Conservation (phyloP, 352 stramenopile species). For the Phytophthora kernoviae region DNA sequence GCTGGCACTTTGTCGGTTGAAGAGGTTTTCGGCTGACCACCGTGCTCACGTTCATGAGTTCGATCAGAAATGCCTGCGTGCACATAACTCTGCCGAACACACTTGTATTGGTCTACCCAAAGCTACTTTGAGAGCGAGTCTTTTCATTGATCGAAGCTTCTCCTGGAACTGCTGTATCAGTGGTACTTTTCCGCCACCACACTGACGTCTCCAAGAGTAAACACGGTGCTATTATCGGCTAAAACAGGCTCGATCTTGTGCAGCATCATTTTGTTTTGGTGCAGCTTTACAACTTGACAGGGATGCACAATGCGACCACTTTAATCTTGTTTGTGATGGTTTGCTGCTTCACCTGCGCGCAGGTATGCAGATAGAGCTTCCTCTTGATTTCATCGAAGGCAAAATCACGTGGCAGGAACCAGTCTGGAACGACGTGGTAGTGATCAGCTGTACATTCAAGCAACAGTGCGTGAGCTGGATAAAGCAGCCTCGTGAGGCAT, state of each 20-base stretch:
- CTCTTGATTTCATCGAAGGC: constrained; percentile 90
- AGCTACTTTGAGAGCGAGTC: constrained; percentile 18
- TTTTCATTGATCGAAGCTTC: constrained; percentile 6
- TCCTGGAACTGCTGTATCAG: constrained; percentile 10
- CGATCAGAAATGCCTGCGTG: constrained; percentile 63
- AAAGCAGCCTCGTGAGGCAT: constrained; percentile 79
- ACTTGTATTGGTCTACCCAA: constrained; percentile 57
- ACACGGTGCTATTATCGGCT: constrained; percentile 37
- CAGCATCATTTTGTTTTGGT: constrained; percentile 69
- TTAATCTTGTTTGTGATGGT: constrained; percentile 81
- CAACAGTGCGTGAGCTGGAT: constrained; percentile 79
- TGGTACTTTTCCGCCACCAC: constrained; percentile 23
- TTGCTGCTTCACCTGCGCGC: constrained; percentile 80
- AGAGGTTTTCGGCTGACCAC: no score
- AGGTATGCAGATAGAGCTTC: constrained; percentile 87
- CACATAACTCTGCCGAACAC: constrained; percentile 65
- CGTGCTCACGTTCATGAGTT: no score
- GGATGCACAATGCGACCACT: constrained; percentile 76
- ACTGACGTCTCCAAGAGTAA: constrained; percentile 52
- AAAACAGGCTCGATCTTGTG: constrained; percentile 75
- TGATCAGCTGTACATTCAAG: constrained; percentile 87
- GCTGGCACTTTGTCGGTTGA: no score
- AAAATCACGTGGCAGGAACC: constrained; percentile 64
- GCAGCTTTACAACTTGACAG: constrained; percentile 65
- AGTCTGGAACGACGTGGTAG: constrained; percentile 83